Conservation (phyloP, 1,284 basidiomycete genomes). For the Apiotrichum gracile region DNA sequence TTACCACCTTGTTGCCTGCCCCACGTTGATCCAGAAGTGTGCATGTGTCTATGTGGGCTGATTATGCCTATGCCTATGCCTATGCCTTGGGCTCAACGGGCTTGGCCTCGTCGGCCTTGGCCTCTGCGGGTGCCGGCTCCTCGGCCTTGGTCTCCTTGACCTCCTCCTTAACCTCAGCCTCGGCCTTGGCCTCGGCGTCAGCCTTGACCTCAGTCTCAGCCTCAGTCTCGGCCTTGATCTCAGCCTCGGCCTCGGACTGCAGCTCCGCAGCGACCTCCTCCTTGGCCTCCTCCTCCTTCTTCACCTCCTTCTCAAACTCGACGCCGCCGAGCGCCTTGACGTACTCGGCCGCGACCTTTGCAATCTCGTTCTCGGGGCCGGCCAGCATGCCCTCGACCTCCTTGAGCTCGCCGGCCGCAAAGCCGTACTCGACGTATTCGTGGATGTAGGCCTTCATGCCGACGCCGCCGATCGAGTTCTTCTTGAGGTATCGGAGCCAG, state of each 20-base stretch:
- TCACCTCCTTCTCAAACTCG: conserved; percentile 10
- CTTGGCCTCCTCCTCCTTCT: background rate
- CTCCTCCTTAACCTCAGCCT: background rate
- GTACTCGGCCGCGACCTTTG: conserved; percentile 22
- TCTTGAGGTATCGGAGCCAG: conserved; percentile 74
- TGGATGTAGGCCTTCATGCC: conserved; percentile 77
- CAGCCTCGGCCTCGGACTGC: background rate
- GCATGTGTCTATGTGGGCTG: conserved; percentile 1
- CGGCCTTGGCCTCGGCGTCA: background rate
- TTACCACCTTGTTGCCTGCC: too few species aligned
- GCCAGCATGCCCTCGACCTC: conserved; percentile 19
- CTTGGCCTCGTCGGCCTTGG: background rate
- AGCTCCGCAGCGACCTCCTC: conserved; percentile 1
- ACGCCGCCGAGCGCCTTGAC: conserved; percentile 21
- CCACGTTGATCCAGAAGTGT: conserved; percentile 1
- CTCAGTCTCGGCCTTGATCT: background rate
- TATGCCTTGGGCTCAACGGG: conserved; percentile 3
- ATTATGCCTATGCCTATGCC: conserved; percentile 4
- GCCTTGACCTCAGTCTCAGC: conserved; percentile 3
- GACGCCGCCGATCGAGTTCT: conserved; percentile 75
- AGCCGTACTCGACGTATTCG: conserved; percentile 63
- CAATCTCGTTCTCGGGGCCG: conserved; percentile 10
- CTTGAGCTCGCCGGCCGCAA: conserved; percentile 54
- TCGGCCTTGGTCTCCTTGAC: background rate
- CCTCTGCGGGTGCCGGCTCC: background rate